phyloP scores from a whole-genome alignment of 164 flowering plant genomes.

The Akebia trifoliata region DNA sequence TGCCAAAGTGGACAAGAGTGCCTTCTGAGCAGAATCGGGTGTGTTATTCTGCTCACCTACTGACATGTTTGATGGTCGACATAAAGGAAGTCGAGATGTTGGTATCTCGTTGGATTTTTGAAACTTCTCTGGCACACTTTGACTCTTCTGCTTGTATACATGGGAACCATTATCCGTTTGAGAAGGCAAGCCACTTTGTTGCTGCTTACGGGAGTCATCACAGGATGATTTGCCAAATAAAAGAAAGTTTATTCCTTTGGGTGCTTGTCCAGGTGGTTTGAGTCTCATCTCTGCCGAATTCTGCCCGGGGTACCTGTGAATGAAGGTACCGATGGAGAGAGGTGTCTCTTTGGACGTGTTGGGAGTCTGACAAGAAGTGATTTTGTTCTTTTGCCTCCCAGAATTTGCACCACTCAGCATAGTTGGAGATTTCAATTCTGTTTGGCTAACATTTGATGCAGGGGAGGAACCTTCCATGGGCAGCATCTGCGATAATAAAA shows the following conservation, averaged over 20 bases:
- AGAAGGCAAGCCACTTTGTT: slow-evolving; percentile 14
- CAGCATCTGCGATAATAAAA: slow-evolving; percentile 25
- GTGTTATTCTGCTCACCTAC: slow-evolving; percentile 15
- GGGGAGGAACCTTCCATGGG: slow-evolving; percentile 20
- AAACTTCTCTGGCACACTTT: slow-evolving; percentile 15
- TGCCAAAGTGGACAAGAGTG: slow-evolving; percentile 33
- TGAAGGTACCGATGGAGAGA: slow-evolving; percentile 8
- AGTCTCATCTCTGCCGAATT: slow-evolving; percentile 12
- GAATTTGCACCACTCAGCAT: slow-evolving; percentile 14
- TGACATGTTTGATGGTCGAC: slow-evolving; percentile 12
- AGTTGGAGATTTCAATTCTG: slow-evolving; percentile 21
- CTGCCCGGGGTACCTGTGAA: slow-evolving; percentile 20
- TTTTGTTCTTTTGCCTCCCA: slow-evolving; percentile 15
- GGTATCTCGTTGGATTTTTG: too few relatives aligned
- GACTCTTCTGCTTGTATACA: slow-evolving; percentile 10
- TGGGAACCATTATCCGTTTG: slow-evolving; percentile 14
- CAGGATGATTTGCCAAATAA: slow-evolving; percentile 26
- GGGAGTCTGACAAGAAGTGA: slow-evolving; percentile 7
- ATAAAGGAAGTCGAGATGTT: slow-evolving; percentile 14
- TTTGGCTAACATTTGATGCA: slow-evolving; percentile 21
- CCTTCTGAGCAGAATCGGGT: slow-evolving; percentile 19
- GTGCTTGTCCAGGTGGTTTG: slow-evolving; percentile 29
- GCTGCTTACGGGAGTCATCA: slow-evolving; percentile 12
- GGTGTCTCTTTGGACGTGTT: slow-evolving; percentile 7
- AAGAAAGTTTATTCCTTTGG: slow-evolving; percentile 50